These are phyloP conservation scores for Fusarium nurragi DNA, from an alignment of 2,329 filamentous ascomycete species.

Conservation along the genomic window DNA sequence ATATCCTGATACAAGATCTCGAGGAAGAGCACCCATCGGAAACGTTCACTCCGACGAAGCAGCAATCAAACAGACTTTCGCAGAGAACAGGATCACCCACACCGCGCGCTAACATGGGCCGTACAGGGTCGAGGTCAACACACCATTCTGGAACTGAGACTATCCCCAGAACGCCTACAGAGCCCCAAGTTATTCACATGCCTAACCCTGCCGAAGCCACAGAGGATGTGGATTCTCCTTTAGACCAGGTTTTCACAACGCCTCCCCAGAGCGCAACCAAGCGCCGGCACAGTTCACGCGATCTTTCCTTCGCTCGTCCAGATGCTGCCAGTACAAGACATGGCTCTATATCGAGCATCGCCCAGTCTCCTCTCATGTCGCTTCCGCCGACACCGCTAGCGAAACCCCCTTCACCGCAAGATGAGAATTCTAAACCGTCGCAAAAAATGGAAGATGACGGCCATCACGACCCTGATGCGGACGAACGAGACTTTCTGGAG, in stretches of 20 bases:
- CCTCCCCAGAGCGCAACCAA: constrained; percentile 46
- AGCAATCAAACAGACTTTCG: constrained; percentile 37
- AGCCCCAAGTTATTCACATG: constrained; percentile 32
- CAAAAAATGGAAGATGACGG: constrained; percentile 31
- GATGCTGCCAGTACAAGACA: constrained; percentile 42
- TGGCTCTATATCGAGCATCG: constrained; percentile 48
- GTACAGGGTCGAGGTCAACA: constrained; percentile 44
- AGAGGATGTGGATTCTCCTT: constrained; percentile 42
- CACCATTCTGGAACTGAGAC: constrained; percentile 40
- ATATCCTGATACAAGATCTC: constrained; percentile 85
- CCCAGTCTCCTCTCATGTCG: constrained; percentile 43
- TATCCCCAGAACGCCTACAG: constrained; percentile 43
- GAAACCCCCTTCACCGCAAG: constrained; percentile 31
- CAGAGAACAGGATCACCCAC: constrained; percentile 43
- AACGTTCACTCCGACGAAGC: constrained; percentile 42
- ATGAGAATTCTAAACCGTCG: constrained; percentile 33
- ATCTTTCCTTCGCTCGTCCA: constrained; percentile 37
- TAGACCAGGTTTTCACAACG: constrained; percentile 45
- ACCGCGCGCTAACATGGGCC: constrained; percentile 35
- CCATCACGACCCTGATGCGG: constrained; percentile 67
- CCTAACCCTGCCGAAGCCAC: constrained; percentile 30
- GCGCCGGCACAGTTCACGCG: constrained; percentile 41
- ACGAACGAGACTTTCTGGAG: constrained; percentile 73
- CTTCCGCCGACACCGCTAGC: constrained; percentile 37
- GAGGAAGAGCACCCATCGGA: constrained; percentile 71